Base-by-base conservation (phyloP, 1,139 yeast species). In the Sugiyamaella paludigena region DNA sequence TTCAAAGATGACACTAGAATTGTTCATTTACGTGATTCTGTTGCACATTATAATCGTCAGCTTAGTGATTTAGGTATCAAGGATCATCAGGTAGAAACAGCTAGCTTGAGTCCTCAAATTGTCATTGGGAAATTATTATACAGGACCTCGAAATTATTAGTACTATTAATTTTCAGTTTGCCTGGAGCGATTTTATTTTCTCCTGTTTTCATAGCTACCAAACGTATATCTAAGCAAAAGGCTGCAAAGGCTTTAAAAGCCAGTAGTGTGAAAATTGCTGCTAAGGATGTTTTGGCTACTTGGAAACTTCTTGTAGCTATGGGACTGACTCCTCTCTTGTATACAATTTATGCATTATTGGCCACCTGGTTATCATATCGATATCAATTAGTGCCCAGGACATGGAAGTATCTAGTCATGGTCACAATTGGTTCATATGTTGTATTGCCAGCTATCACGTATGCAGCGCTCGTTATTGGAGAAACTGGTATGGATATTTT, bases 231-330 rank as follows among this genome's bases (percentile, higher is more conserved):
- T 0, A 74, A 72, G 43, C 73, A 75, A 57, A 89, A 89, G 67
- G 89, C 94, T 30, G 74, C 69, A 49, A 80, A 81, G 52, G 98
- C 98, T 0, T 74, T 92, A 48, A 91, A 89, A n/a, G 83, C 79
- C 7, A 88, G 97, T 0, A 78, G 88, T 1, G 98, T 92, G 31
- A 92, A 92, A 66, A 84, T 92, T 55, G 81, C 82, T 61, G 98
- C 96, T 26, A 83, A 84, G 51, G 98, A 92, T 67, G 97, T 92
- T 27, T 77, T 89, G 51, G 96, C 97, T 1, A 89, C 97, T 1
- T 89, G 98, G 98, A 92, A 92, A 67, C 83, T 92, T 39, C 74
- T 92, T 57, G 91, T 92, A 40, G 83, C 92, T 33, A 78, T 92
- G 80, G 95, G 92, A 7, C 73, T 87, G 51, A 94, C 97, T 0